Percentiles rank a stretch among this genome's conserved stretches.
phyloP scores from a whole-genome alignment of 352 stramenopile species.

The Globisporangium iwayamae region DNA sequence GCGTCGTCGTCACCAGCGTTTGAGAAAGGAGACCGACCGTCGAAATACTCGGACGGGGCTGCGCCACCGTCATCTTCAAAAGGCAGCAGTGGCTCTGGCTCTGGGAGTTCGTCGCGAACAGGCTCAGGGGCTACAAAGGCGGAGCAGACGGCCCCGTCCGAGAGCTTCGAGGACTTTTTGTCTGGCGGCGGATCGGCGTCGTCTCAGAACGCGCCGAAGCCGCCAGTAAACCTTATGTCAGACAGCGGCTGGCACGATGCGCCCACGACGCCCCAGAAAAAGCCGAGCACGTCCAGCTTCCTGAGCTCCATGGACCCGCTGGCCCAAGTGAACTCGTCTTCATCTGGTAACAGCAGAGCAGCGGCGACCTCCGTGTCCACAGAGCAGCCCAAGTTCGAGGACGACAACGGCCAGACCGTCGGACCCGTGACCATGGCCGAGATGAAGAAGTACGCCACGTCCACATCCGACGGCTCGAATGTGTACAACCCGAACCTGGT shows the following conservation, averaged over 20 bases:
- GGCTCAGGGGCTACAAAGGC: conserved; percentile 18
- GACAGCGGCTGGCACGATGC: conserved; percentile 50
- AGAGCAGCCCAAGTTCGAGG: conserved; percentile 69
- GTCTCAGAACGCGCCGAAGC: conserved; percentile 14
- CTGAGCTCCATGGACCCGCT: conserved; percentile 68
- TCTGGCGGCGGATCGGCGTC: conserved; percentile 33
- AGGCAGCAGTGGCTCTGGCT: conserved; percentile 9
- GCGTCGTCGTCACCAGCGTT: conserved; percentile 41
- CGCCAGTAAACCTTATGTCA: conserved; percentile 70
- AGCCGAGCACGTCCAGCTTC: conserved; percentile 38
- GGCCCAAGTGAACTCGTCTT: conserved; percentile 24
- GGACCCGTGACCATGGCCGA: conserved; percentile 79
- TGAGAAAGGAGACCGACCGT: conserved; percentile 40
- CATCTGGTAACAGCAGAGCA: neutral
- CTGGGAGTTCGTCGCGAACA: conserved; percentile 31
- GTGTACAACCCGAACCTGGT: conserved; percentile 85
- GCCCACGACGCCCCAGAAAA: conserved; percentile 25
- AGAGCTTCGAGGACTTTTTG: conserved; percentile 75
- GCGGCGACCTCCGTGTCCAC: conserved; percentile 13
- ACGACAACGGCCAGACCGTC: conserved; percentile 76
- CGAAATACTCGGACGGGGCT: conserved; percentile 64
- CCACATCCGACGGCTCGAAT: conserved; percentile 74
- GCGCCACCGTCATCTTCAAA: conserved; percentile 11
- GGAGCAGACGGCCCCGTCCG: conserved; percentile 22
- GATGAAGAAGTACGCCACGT: conserved; percentile 65